These are phyloP conservation scores for Polysphondylium violaceum DNA, from an alignment of 78 protist genomes.

Conservation along the genomic window DNA sequence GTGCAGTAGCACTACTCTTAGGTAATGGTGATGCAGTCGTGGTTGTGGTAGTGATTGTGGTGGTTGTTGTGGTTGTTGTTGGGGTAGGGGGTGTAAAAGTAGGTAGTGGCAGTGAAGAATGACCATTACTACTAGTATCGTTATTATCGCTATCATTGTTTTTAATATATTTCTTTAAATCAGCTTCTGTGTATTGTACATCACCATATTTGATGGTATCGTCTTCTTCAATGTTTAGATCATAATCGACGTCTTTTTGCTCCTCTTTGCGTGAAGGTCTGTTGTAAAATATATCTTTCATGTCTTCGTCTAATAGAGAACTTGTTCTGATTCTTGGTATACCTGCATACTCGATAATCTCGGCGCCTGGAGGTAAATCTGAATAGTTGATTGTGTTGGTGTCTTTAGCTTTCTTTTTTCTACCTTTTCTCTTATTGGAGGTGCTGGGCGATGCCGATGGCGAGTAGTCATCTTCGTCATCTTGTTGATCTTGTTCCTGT, in stretches of 20 bases:
- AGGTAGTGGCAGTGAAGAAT: no score
- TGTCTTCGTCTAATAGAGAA: conserved; percentile 11
- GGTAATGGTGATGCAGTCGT: background rate
- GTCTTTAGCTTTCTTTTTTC: no score
- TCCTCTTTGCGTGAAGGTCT: background rate
- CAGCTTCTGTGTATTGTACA: conserved; percentile 60
- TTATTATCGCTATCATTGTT: conserved; percentile 1
- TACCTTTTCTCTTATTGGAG: no score
- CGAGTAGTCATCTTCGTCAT: no score
- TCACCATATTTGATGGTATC: conserved; percentile 47
- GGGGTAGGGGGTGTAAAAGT: no score
- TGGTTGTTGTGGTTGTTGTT: no score
- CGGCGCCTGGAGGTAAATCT: conserved; percentile 58
- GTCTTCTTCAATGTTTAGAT: conserved; percentile 65
- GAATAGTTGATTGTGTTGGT: no score
- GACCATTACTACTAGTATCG: no score
- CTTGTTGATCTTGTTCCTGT: no score
- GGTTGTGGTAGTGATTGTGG: background rate
- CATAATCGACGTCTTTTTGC: conserved; percentile 22
- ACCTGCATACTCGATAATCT: conserved; percentile 36
- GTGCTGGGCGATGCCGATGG: no score
- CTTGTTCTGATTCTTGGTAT: conserved; percentile 37
- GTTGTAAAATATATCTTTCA: conserved; percentile 15
- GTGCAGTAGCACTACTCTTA: background rate
- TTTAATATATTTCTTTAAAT: background rate